Evolutionary conservation across 306 rosid species (phyloP), one percentile per base, ranked within the genome.

Genomic region (Cucurbita pepo): DNA sequence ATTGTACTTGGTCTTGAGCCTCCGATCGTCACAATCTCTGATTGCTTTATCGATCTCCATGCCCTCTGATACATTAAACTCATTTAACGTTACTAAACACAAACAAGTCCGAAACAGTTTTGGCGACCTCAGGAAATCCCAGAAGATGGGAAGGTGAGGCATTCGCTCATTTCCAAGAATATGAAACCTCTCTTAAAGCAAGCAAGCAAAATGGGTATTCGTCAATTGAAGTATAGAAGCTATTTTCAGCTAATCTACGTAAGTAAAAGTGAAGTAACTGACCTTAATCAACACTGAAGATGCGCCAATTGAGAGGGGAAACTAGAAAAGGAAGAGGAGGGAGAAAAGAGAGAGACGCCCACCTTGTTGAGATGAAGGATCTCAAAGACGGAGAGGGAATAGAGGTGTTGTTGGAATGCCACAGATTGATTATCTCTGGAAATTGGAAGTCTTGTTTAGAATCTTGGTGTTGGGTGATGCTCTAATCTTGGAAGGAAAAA

Each of bases 31-130:
- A 79, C 96, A 85, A 81, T 77, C 91, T 69, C 83, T 85, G 61
- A 90, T 88, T 79, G 97, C 96, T 75, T 81, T 82, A 59, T 90
- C 95, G 89, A 92, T 92, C 88, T 92, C 97, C 97, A 92, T 92
- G 74, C 75, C 53, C 77, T 81, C 84, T 77, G 72, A 8, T 36
- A 37, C 75, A 59, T 69, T 76, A 78, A 72, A 61, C 75, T 65
- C 70, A 6, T 53, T 10, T 54, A 10, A 18, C 12, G 15, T 48
- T 14, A 25, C 19, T 45, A 25, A 62, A 76, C 18, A 69, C 14
- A 73, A 80, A 79, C 58, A 50, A 55, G 75, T 45, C 34, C 34
- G 2, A 15, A 45, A 73, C 19, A 51, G 74, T 76, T 72, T 55
- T 3, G 48, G 47, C 36, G 6, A 15, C 19, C 72, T 77, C 48